Evolutionary conservation across 2,329 filamentous ascomycete genomes (phyloP).

Genomic region (Blumeria hordei): DNA sequence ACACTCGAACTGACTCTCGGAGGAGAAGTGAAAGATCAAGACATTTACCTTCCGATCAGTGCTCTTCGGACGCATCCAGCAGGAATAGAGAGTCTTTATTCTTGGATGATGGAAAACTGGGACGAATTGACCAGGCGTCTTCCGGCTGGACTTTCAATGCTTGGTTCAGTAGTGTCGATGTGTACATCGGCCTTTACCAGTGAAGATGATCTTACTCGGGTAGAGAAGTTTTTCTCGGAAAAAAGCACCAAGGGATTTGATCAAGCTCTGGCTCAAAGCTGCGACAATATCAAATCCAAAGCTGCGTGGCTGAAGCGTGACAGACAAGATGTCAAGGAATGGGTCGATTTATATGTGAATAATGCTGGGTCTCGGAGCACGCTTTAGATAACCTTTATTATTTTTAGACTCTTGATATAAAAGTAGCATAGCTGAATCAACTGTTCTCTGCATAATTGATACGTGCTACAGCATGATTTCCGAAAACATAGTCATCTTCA

Average conservation of each 20-base stretch:
- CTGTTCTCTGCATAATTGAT: too few relatives aligned
- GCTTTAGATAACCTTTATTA: too few relatives aligned
- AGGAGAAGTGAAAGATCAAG: constrained; percentile 75
- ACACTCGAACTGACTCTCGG: constrained; percentile 54
- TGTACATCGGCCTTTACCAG: constrained; percentile 62
- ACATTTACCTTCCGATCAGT: constrained; percentile 71
- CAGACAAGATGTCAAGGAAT: constrained; percentile 46
- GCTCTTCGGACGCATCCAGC: constrained; percentile 54
- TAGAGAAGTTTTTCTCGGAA: constrained; percentile 57
- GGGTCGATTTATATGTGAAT: constrained; percentile 35
- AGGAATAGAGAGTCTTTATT: constrained; percentile 60
- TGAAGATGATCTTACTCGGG: constrained; percentile 46
- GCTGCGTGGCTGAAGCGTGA: constrained; percentile 59
- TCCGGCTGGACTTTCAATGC: constrained; percentile 66
- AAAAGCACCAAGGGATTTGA: constrained; percentile 79
- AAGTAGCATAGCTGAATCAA: too few relatives aligned
- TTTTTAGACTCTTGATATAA: too few relatives aligned
- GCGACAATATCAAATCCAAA: constrained; percentile 69
- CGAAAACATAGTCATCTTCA: too few relatives aligned
- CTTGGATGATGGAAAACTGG: constrained; percentile 75
- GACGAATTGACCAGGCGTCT: constrained; percentile 58
- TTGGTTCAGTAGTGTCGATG: constrained; percentile 63
- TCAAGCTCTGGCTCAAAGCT: constrained; percentile 68
- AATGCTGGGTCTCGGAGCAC: constrained; percentile 2
- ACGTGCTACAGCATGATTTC: too few relatives aligned